These are phyloP conservation scores for Chaetomium sp. DNA, from an alignment of 2,329 filamentous ascomycete species.

Conservation along the genomic window DNA sequence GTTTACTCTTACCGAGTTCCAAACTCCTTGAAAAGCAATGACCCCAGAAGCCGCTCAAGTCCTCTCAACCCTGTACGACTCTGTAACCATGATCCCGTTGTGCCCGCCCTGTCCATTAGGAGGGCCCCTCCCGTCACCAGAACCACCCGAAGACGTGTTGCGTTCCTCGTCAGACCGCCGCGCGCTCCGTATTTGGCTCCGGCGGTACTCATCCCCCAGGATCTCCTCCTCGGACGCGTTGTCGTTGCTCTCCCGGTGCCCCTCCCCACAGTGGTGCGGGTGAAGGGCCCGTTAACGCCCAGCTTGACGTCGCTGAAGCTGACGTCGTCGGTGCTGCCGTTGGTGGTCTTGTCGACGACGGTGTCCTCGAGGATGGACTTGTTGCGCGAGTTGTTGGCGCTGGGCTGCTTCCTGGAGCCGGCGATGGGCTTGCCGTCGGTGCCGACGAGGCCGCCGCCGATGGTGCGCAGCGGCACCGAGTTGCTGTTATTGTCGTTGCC, in stretches of 20 bases:
- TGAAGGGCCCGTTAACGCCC: slow-evolving; percentile 24
- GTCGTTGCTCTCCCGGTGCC: neutral
- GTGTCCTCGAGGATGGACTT: neutral
- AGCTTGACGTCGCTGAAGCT: slow-evolving; percentile 21
- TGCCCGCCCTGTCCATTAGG: neutral
- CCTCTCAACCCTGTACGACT: slow-evolving; percentile 22
- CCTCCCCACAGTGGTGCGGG: slow-evolving; percentile 20
- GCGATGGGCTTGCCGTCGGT: slow-evolving; percentile 12
- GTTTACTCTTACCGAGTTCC: too few species aligned
- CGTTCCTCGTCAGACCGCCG: neutral
- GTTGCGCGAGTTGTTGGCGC: neutral
- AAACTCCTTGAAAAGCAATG: neutral
- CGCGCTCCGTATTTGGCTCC: slow-evolving; percentile 9
- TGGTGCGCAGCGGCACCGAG: slow-evolving; percentile 24
- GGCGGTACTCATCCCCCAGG: slow-evolving; percentile 16
- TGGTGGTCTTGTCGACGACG: neutral
- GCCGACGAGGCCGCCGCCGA: slow-evolving; percentile 24
- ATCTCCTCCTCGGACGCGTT: slow-evolving; percentile 23
- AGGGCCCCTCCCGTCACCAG: neutral
- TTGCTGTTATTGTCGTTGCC: slow-evolving; percentile 1
- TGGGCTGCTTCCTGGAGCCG: slow-evolving; percentile 1
- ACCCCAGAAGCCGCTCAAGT: neutral
- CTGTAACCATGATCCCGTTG: slow-evolving; percentile 22
- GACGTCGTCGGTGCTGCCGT: neutral
- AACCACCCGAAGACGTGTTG: neutral